Percentiles rank a stretch among this genome's conserved stretches.
Evolutionary conservation across 331 rosid species (phyloP).

Genomic region (Acacia concinna): DNA sequence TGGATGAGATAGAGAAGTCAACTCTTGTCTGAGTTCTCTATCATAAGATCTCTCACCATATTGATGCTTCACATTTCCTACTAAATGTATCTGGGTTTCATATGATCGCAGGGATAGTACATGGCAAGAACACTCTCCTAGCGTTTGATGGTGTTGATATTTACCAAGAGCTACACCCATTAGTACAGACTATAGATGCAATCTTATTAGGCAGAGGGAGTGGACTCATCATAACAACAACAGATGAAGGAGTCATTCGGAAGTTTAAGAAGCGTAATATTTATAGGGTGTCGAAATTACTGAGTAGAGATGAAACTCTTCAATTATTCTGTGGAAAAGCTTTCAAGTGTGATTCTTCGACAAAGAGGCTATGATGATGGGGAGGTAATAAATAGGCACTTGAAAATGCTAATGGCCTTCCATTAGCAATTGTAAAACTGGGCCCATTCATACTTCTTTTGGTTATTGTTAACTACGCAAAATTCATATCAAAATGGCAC

Average conservation of each 20-base stretch:
- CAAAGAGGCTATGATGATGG: background rate
- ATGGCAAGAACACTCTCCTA: background rate
- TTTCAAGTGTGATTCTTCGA: background rate
- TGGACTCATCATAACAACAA: conserved; percentile 23
- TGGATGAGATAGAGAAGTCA: conserved; percentile 1
- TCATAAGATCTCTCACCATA: background rate
- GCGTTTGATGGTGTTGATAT: background rate
- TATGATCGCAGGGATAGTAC: background rate
- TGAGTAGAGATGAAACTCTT: background rate
- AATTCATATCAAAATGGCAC: too few relatives aligned
- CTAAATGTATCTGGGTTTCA: background rate
- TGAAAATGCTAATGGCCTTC: background rate
- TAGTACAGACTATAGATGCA: too few relatives aligned
- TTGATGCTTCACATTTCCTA: background rate
- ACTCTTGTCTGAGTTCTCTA: background rate
- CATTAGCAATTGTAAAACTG: background rate
- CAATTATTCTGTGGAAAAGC: background rate
- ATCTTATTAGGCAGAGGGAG: background rate
- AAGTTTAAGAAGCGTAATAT: background rate
- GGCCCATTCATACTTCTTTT: too few relatives aligned
- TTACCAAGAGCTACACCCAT: too few relatives aligned
- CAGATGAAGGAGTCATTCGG: conserved; percentile 9
- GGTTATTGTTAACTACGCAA: too few relatives aligned
- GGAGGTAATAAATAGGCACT: background rate
- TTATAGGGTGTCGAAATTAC: background rate